Percentiles rank a stretch among this genome's conserved stretches.
phyloP scores from a whole-genome alignment of 2,329 filamentous ascomycete species.

The Neurospora sp. region DNA sequence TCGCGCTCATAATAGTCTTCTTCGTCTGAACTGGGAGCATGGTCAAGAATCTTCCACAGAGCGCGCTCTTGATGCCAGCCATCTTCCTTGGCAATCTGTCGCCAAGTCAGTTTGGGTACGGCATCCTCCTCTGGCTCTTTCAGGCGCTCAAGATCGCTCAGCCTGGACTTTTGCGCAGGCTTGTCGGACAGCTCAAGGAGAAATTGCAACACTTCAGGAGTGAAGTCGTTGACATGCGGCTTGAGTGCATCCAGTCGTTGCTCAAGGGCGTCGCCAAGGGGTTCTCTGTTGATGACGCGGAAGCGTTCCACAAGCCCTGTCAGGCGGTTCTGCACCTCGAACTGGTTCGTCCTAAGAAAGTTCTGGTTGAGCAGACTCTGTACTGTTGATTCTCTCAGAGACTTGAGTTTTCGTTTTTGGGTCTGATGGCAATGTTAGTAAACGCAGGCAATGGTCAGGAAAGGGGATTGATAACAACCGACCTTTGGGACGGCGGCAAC shows the following conservation, averaged over 20 bases:
- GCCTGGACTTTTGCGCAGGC: constrained; percentile 59
- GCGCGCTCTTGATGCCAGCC: constrained; percentile 57
- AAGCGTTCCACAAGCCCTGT: constrained; percentile 80
- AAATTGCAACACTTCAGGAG: constrained; percentile 70
- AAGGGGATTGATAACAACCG: constrained; percentile 16
- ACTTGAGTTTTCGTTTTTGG: constrained; percentile 28
- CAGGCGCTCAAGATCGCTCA: constrained; percentile 53
- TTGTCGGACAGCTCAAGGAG: constrained; percentile 74
- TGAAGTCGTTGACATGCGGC: constrained; percentile 47
- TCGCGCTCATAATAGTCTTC: constrained; percentile 33
- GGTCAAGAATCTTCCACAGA: constrained; percentile 64
- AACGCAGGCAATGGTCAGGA: constrained; percentile 3
- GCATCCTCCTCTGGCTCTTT: constrained; percentile 33
- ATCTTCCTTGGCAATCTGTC: constrained; percentile 68
- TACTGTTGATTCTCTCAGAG: constrained; percentile 39
- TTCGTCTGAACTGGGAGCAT: constrained; percentile 57
- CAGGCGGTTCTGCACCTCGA: constrained; percentile 56
- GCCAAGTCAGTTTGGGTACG: constrained; percentile 57
- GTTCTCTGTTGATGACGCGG: constrained; percentile 67
- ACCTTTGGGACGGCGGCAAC: constrained; percentile 50
- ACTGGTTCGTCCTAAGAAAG: constrained; percentile 63
- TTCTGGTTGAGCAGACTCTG: constrained; percentile 44
- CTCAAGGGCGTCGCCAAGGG: constrained; percentile 61
- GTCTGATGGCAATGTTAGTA: constrained; percentile 14
- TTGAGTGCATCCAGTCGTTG: constrained; percentile 21